A percentile compares a stretch with the other conserved stretches of the same genome.
phyloP scores from a whole-genome alignment of 225 moss, liverwort and hornwort species.

The Climacium dendroides region DNA sequence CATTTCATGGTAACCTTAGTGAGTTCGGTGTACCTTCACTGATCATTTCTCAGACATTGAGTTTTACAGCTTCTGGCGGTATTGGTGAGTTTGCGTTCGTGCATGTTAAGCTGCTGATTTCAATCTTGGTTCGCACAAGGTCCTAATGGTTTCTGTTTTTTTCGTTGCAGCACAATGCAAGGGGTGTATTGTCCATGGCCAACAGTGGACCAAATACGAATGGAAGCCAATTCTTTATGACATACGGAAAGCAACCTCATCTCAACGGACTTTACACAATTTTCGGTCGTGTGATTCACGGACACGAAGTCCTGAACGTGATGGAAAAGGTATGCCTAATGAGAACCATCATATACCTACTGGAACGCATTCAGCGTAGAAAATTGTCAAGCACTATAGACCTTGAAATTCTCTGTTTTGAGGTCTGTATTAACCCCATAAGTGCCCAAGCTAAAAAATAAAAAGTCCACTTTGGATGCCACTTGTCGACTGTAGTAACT shows the following conservation, averaged over 20 bases:
- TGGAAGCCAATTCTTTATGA: constrained; percentile 93
- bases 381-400: not conserved
- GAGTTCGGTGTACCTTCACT: not conserved
- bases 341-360: not conserved
- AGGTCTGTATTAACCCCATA: not conserved
- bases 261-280: constrained; percentile 91
- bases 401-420: not conserved
- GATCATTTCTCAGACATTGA: not conserved
- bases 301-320: constrained; percentile 91
- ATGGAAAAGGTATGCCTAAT: constrained; percentile 76
- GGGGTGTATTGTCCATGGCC: constrained; percentile 90
- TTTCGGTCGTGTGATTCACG: constrained; percentile 95
- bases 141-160: not conserved
- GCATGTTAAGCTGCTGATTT: not conserved
- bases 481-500: no score
- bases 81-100: not conserved
- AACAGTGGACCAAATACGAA: constrained; percentile 98
- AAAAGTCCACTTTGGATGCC: not conserved
- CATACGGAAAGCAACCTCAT: constrained; percentile 92
- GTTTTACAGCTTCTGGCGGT: not conserved
- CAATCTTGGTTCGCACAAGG: not conserved
- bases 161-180: constrained; percentile 79
- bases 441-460: not conserved
- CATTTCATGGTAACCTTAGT: not conserved
- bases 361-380: not conserved